Evolutionary conservation across 1,139 yeast species (phyloP).

Genomic region (Candida tropicalis): DNA sequence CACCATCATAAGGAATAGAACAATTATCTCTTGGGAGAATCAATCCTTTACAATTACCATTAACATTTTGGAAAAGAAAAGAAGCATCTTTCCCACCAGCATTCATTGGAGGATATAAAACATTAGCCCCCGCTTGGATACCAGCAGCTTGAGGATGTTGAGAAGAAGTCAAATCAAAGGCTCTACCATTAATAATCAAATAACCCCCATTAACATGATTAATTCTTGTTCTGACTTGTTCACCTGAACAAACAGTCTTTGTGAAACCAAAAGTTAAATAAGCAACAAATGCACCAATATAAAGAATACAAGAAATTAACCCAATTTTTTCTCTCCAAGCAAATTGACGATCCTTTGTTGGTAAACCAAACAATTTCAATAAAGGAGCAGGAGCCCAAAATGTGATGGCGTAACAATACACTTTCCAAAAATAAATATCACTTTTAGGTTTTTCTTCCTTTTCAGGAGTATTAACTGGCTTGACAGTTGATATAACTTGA

Average conservation of each 20-base stretch:
- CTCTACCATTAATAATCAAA: slow-evolving; percentile 78
- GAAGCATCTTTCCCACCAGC: slow-evolving; percentile 93
- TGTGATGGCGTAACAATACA: slow-evolving; percentile 77
- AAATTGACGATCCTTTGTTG: slow-evolving; percentile 77
- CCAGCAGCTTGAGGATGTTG: slow-evolving; percentile 85
- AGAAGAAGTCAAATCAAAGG: slow-evolving; percentile 71
- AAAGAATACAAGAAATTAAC: slow-evolving; percentile 70
- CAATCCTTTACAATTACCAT: slow-evolving; percentile 85
- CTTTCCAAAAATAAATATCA: slow-evolving; percentile 70
- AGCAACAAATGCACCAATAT: slow-evolving; percentile 78
- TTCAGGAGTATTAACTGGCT: slow-evolving; percentile 9
- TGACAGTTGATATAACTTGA: slow-evolving; percentile 28
- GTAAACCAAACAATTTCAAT: slow-evolving; percentile 73
- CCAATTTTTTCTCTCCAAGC: slow-evolving; percentile 98
- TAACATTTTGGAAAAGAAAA: slow-evolving; percentile 90
- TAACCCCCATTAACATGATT: slow-evolving; percentile 61
- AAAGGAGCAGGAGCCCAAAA: slow-evolving; percentile 91
- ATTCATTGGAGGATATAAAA: slow-evolving; percentile 79
- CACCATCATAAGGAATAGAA: slow-evolving; percentile 65
- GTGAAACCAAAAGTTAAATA: slow-evolving; percentile 92
- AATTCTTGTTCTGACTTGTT: slow-evolving; percentile 54
- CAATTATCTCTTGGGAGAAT: slow-evolving; percentile 74
- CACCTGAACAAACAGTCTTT: slow-evolving; percentile 69
- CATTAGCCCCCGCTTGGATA: slow-evolving; percentile 62
- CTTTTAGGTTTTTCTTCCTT: slow-evolving; percentile 21